phyloP scores from a whole-genome alignment of 2,329 filamentous ascomycete species.

The Arthroderma sp. region DNA sequence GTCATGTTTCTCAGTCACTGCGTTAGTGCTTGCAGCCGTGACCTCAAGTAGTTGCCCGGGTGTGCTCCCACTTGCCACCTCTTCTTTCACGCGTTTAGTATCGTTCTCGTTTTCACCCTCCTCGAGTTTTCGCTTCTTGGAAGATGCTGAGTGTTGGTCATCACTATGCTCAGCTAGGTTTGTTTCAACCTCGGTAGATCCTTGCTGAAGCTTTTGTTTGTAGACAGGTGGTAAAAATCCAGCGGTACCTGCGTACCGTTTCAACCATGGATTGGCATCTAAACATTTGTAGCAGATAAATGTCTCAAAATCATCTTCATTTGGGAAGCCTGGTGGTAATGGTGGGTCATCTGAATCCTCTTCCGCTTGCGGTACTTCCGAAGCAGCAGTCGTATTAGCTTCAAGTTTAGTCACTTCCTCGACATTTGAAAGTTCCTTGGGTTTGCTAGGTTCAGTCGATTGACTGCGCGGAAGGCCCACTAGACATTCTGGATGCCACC shows the following conservation, averaged over 20 bases:
- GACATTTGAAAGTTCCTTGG: constrained; percentile 11
- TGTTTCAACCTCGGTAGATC: constrained; percentile 1
- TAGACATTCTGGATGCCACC: constrained; percentile 91
- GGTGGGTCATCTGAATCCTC: constrained; percentile 46
- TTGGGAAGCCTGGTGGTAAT: constrained; percentile 72
- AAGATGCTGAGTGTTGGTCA: constrained; percentile 13
- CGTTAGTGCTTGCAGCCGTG: background rate
- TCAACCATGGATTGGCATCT: constrained; percentile 80
- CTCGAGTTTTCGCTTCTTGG: constrained; percentile 55
- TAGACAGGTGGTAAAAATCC: constrained; percentile 71
- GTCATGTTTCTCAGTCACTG: constrained; percentile 28
- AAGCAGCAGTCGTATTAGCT: constrained; percentile 6
- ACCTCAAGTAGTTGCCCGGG: background rate
- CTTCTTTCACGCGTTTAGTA: constrained; percentile 41
- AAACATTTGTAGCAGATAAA: constrained; percentile 93
- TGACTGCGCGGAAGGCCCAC: constrained; percentile 66
- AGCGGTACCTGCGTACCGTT: constrained; percentile 63
- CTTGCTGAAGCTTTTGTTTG: constrained; percentile 1
- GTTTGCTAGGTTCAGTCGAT: constrained; percentile 17
- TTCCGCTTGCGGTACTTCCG: constrained; percentile 12
- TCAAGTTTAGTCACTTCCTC: constrained; percentile 18
- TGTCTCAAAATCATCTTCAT: constrained; percentile 76
- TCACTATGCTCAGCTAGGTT: background rate
- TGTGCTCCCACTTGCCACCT: constrained; percentile 5
- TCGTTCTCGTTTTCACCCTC: constrained; percentile 34